Conservation (phyloP, 164 flowering plant genomes). For the Euptelea pleiosperma region DNA sequence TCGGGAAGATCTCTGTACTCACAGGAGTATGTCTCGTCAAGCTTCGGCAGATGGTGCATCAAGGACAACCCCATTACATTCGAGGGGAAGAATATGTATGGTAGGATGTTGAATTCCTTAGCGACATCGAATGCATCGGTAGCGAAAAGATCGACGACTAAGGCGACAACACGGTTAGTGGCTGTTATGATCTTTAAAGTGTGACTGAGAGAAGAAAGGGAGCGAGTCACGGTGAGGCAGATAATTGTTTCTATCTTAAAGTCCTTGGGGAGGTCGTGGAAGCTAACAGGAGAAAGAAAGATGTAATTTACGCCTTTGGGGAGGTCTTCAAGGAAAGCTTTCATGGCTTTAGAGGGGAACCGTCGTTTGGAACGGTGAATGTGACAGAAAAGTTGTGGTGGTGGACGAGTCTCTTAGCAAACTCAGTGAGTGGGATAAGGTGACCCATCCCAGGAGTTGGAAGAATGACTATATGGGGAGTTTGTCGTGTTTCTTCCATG, state of each 20-base stretch:
- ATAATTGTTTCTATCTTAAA: slow-evolving; percentile 29
- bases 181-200: slow-evolving; percentile 3
- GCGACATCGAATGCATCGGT: slow-evolving; percentile 49
- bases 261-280: slow-evolving; percentile 28
- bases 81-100: slow-evolving; percentile 47
- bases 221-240: slow-evolving; percentile 35
- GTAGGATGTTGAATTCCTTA: slow-evolving; percentile 27
- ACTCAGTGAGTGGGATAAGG: no score
- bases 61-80: slow-evolving; percentile 41
- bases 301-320: slow-evolving; percentile 21
- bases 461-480: no score
- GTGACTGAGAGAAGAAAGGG: slow-evolving; percentile 34
- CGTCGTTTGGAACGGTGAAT: no score
- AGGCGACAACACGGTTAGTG: slow-evolving; percentile 14
- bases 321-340: no score
- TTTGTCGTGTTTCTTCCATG: no score
- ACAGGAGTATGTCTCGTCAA: slow-evolving; percentile 29
- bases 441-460: no score
- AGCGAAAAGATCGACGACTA: slow-evolving; percentile 56
- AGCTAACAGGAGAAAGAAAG: slow-evolving; percentile 37
- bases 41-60: slow-evolving; percentile 35
- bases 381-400: no score
- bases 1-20: no score
- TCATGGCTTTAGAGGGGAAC: no score
- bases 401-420: no score